Evolutionary conservation across 1,284 basidiomycete species (phyloP).

Genomic region (Leccinum pachyderme): DNA sequence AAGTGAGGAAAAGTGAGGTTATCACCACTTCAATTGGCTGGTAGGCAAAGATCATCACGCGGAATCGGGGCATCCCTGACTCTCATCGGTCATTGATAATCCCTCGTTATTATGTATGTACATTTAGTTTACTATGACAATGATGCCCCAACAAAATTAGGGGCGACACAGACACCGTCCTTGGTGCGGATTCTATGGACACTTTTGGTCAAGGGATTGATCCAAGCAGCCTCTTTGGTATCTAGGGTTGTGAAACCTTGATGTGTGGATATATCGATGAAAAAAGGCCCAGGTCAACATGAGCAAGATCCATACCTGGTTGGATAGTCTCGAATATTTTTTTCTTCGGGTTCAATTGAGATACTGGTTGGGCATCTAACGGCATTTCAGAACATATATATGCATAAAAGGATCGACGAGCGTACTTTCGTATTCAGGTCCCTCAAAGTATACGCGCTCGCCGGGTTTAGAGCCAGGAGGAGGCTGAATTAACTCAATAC

Average conservation of each 20-base stretch:
- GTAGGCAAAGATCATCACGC: too few species aligned
- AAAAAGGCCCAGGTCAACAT: not conserved
- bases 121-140: slow-evolving; percentile 59
- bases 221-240: slow-evolving; percentile 85
- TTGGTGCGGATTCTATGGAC: slow-evolving; percentile 85
- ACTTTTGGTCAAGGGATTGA: slow-evolving; percentile 79
- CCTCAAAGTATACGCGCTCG: slow-evolving; percentile 92
- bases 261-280: slow-evolving; percentile 2
- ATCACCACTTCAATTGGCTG: not conserved
- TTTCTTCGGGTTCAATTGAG: slow-evolving; percentile 94
- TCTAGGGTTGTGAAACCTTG: slow-evolving; percentile 86
- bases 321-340: slow-evolving; percentile 97
- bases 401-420: not conserved
- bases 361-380: slow-evolving; percentile 66
- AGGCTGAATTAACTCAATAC: slow-evolving; percentile 89
- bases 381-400: not conserved
- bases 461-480: slow-evolving; percentile 86
- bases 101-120: not conserved
- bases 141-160: slow-evolving; percentile 81
- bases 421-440: slow-evolving; percentile 74
- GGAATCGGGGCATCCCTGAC: not conserved
- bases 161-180: slow-evolving; percentile 79
- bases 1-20: not conserved
- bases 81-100: not conserved
- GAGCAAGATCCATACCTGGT: slow-evolving; percentile 52